Percentiles rank a stretch among this genome's conserved stretches.
Evolutionary conservation across 371 early-diverging fungal species (phyloP).

Genomic region (Actinomortierella wolfii): DNA sequence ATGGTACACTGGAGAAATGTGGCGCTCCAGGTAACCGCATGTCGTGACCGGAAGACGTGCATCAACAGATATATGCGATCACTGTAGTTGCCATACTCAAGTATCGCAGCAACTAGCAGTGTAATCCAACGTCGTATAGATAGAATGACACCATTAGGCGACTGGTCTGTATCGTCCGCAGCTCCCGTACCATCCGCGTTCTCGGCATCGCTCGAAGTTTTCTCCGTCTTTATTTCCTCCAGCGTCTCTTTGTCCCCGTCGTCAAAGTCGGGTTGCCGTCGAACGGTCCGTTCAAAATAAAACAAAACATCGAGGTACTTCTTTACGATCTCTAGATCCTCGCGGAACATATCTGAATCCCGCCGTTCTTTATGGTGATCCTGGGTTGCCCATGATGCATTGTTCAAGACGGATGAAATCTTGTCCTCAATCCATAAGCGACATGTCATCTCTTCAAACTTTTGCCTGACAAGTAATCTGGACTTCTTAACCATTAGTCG

Average conservation of each 20-base stretch:
- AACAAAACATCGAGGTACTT: conserved; percentile 35
- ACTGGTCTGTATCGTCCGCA: not conserved
- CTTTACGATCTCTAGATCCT: conserved; percentile 10
- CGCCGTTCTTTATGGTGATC: not conserved
- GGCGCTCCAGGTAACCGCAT: conserved; percentile 59
- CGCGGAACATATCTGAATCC: too few relatives aligned
- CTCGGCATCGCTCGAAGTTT: not conserved
- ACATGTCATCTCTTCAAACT: conserved; percentile 49
- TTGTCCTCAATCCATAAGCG: conserved; percentile 60
- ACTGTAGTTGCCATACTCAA: conserved; percentile 27
- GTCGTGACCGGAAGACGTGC: conserved; percentile 52
- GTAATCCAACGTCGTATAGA: conserved; percentile 60
- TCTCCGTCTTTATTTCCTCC: conserved; percentile 5
- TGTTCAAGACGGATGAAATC: conserved; percentile 46
- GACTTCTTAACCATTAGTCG: conserved; percentile 40
- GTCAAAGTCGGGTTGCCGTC: conserved; percentile 32
- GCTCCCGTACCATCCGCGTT: not conserved
- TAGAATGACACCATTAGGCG: conserved; percentile 32
- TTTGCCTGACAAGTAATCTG: conserved; percentile 26
- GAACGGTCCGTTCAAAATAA: conserved; percentile 28
- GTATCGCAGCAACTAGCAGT: conserved; percentile 46
- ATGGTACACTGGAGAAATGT: conserved; percentile 57
- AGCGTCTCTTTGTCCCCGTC: conserved; percentile 1
- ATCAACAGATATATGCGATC: conserved; percentile 50
- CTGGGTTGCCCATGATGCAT: conserved; percentile 31